phyloP scores from a whole-genome alignment of 345 rosid genomes.

The Lepidium sativum region DNA sequence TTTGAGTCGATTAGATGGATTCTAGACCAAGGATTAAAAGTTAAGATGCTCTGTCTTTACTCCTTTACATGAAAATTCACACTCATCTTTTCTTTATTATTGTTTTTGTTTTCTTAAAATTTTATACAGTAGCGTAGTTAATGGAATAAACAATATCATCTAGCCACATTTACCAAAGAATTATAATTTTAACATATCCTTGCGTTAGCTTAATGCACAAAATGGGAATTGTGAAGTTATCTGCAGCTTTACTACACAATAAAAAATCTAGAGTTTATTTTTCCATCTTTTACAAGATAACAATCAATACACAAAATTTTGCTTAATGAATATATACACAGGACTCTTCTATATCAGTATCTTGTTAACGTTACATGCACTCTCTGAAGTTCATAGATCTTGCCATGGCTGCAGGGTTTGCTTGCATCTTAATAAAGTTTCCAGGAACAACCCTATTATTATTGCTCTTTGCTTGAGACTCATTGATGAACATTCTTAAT shows the following conservation, averaged over 20 bases:
- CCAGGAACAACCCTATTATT: slow-evolving; percentile 15
- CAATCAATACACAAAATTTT: slow-evolving; percentile 7
- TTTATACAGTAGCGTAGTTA: background rate
- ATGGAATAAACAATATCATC: background rate
- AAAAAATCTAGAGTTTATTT: background rate
- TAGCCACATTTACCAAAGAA: background rate
- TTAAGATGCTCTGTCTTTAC: slow-evolving; percentile 8
- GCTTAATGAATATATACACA: background rate
- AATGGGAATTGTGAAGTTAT: slow-evolving; percentile 1
- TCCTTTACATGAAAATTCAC: slow-evolving; percentile 1
- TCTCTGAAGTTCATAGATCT: slow-evolving; percentile 62
- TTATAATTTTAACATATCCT: background rate
- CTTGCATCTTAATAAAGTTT: slow-evolving; percentile 36
- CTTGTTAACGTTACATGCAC: slow-evolving; percentile 21
- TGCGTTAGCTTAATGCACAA: background rate
- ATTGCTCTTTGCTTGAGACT: slow-evolving; percentile 29
- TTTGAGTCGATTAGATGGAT: background rate
- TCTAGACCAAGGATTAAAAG: background rate
- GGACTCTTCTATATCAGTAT: background rate
- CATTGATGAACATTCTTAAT: slow-evolving; percentile 23
- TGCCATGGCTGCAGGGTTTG: slow-evolving; percentile 72
- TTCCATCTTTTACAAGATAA: slow-evolving; percentile 3
- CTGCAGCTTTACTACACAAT: background rate
- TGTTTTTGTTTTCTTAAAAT: background rate
- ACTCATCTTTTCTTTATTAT: background rate